Base-by-base conservation (phyloP, 2,329 filamentous ascomycete genomes). In the Cladosporium sp. region DNA sequence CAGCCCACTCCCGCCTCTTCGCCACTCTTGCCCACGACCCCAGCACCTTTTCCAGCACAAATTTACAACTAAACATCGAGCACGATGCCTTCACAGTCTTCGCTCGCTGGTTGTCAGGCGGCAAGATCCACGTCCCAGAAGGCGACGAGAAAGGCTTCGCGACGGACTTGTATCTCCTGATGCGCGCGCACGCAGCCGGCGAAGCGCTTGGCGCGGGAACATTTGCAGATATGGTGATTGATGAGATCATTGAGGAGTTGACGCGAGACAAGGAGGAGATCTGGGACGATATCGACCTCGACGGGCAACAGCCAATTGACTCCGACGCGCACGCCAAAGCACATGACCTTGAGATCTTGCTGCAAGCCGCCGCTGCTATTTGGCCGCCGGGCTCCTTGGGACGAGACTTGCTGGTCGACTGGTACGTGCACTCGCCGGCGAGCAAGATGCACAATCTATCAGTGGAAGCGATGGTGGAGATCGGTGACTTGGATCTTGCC, bases 51-150 rank as follows among this genome's bases (percentile, higher is more conserved):
- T 15, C 13, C 24, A 17, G 13, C 4, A 13, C 3, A 0, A 22
- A 13, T 2, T 19, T 54, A 10, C 28, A 17, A 4, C 39, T 54
- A 1, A 54, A 54, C 39, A 54, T 54, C 51, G 51, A 54, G 19
- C 51, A 54, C 39, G 51, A 54, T 7, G 39, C 51, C 13, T 54
- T 54, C 51, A n/a, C 39, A n/a, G 39, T 54, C 37, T 54, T 54
- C 28, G 51, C 51, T 10, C 51, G 51, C 51, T 54, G 51, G 51
- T 28, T 54, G 13, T 39, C 13, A 20, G 24, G 24, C 17, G 51
- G 51, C 2, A 12, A 10, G 1, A 54, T 54, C 39, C 51, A 54
- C 51, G 39, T 54, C 12, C 51, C 51, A 1, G 13, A 24, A 24
- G 51, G 51, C 39, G 51, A 54, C 39, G 51, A 45, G 19, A 24